Base-by-base conservation (phyloP, 441 rosid genomes). In the Codiaeum variegatum region DNA sequence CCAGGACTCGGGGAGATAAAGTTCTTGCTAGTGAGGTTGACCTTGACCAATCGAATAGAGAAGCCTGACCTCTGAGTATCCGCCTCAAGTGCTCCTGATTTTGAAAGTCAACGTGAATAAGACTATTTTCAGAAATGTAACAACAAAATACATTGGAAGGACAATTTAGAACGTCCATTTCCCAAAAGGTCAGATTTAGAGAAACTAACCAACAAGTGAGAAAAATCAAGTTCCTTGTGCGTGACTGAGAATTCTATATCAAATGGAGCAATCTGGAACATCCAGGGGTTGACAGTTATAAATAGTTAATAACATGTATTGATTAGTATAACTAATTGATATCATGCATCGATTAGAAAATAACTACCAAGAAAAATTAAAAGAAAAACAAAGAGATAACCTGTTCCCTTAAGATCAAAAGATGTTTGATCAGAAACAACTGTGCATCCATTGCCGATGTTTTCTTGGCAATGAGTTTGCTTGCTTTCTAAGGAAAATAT, bases 161-260 rank as follows among this genome's bases (percentile, higher is more conserved):
- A 75, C n/a, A 70, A 56, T 28, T 8, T 9, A 2, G 29, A 71
- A 56, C 1, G 31, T 66, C 56, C 16, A 67, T 68, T 1, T n/a
- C 62, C 51, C 16, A 67, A 71, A 70, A 59, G 46, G 66, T 56
- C 42, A 74, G 59, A 47, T 65, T 42, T n/a, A 67, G 69, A 75
- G 70, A 75, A 81, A 86, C 98, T 88, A 76, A 92, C 98, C 99
- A 95, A 88, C 73, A 92, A 78, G 82, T 95, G 97, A 55, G 99
- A 90, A 88, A 95, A 95, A 80, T 95, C 99, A 64, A 95, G 97
- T 79, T 94, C 98, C 90, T 95, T 95, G 89, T 95, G 85, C 28
- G 96, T 92, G 77, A 91, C 96, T 4, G 92, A 90, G 83, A 95
- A 95, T 76, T 95, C 99, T 73, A 95, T 92, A 82, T 92, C 98